Evolutionary conservation across 805 yeast genomes (phyloP).

Genomic region (Myxozyma monticola): DNA sequence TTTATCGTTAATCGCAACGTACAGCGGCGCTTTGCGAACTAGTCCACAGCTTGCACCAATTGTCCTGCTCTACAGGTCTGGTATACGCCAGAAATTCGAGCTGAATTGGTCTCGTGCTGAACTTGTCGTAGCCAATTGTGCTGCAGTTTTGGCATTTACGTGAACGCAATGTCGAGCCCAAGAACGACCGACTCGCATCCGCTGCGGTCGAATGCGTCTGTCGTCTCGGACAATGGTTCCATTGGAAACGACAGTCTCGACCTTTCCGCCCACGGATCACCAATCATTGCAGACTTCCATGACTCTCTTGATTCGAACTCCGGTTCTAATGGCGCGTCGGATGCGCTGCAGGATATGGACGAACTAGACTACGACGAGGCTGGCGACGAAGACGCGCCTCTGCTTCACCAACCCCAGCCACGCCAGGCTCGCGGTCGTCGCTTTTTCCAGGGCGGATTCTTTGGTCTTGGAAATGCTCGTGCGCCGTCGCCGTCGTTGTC

Average conservation of each 20-base stretch:
- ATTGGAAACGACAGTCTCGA: constrained; percentile 9
- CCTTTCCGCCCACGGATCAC: constrained; percentile 23
- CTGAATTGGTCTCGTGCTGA: no score
- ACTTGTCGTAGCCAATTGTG: no score
- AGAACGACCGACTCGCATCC: constrained; percentile 18
- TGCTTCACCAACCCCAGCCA: constrained; percentile 22
- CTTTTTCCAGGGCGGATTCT: constrained; percentile 13
- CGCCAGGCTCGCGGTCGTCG: constrained; percentile 12
- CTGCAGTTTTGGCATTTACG: neutral
- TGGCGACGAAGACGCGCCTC: constrained; percentile 17
- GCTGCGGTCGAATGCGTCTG: constrained; percentile 5
- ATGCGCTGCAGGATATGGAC: constrained; percentile 6
- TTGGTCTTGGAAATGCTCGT: constrained; percentile 1
- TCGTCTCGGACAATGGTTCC: constrained; percentile 6
- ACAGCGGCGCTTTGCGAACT: no score
- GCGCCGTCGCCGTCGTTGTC: neutral
- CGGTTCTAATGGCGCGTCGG: neutral
- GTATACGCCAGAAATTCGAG: no score
- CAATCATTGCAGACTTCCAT: constrained; percentile 22
- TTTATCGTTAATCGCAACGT: no score
- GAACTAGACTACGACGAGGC: constrained; percentile 29
- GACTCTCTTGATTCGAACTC: constrained; percentile 3
- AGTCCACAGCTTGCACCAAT: no score
- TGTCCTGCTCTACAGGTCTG: no score
- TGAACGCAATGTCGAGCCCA: constrained; percentile 4